Base-by-base conservation (phyloP, 225 moss, liverwort and hornwort species). In the Asterella californica region DNA sequence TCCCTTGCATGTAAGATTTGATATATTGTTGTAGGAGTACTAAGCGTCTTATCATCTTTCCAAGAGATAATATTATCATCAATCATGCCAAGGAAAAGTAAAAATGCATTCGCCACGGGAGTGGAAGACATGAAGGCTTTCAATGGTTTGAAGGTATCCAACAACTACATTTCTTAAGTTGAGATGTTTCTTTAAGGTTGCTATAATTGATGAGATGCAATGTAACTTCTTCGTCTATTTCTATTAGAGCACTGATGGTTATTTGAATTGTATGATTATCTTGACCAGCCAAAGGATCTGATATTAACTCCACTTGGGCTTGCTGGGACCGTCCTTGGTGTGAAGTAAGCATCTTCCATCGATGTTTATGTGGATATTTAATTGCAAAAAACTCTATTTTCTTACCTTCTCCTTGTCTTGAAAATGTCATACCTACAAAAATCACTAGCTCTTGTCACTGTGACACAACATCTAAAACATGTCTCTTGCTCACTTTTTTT, bases 51-150 rank as follows among this genome's bases (percentile, higher is more conserved):
- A n/a, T n/a, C n/a, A n/a, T n/a, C n/a, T n/a, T n/a, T n/a, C n/a
- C n/a, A n/a, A n/a, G n/a, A n/a, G n/a, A n/a, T n/a, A n/a, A n/a
- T n/a, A 74, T 49, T 53, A 27, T 2, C 50, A 32, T 30, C 34
- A 15, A 22, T 22, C 75, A 80, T 78, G 78, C 46, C 42, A 18
- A 78, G 66, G 47, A 65, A 48, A 42, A 47, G 76, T 19, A 80
- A 76, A n/a, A 83, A 86, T 68, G 65, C 79, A 7, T 86, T 81
- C 47, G 66, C 49, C 10, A 81, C 52, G 0, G 48, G 78, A 18
- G 86, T 78, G 53, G 83, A 78, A 69, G 86, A 86, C 34, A 68
- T 86, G 50, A 86, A 83, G 50, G 83, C 86, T 0, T 86, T 86
- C 52, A 78, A 68, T 74, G 85, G 80, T 19, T 50, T 85, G 34